phyloP scores from a whole-genome alignment of 1,284 basidiomycete genomes.

The Gomphus bonarii region DNA sequence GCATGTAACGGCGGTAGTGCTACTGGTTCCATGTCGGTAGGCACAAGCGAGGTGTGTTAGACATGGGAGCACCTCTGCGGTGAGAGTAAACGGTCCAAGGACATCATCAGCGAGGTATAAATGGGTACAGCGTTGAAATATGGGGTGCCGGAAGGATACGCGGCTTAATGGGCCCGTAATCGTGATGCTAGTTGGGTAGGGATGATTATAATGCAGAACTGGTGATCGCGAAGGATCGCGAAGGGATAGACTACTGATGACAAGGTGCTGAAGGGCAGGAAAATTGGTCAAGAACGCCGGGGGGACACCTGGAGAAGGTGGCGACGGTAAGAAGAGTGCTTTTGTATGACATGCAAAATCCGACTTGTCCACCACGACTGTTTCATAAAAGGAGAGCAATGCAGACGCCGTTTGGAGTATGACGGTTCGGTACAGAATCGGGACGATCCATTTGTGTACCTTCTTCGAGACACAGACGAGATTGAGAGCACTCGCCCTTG shows the following conservation, averaged over 20 bases:
- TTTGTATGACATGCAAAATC: not conserved
- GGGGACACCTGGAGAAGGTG: not conserved
- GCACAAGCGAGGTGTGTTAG: slow-evolving; percentile 9
- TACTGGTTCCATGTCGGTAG: slow-evolving; percentile 10
- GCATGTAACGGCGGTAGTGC: slow-evolving; percentile 5
- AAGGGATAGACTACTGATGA: not conserved
- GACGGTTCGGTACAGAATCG: slow-evolving; percentile 2
- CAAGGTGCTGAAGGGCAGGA: slow-evolving; percentile 2
- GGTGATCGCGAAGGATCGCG: not conserved
- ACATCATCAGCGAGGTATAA: slow-evolving; percentile 9
- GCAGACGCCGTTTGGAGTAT: not conserved
- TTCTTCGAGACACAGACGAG: slow-evolving; percentile 6
- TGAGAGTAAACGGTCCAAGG: slow-evolving; percentile 2
- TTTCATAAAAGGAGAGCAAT: not conserved
- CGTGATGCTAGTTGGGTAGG: slow-evolving; percentile 6
- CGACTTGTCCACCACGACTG: not conserved
- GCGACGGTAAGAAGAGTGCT: not conserved
- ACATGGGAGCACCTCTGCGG: slow-evolving; percentile 1
- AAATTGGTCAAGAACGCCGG: not conserved
- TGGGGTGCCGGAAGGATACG: slow-evolving; percentile 3
- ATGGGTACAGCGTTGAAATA: slow-evolving; percentile 9
- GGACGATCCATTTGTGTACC: slow-evolving; percentile 5
- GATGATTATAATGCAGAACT: not conserved
- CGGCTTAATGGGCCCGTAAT: slow-evolving; percentile 6
- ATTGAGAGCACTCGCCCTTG: not conserved